Evolutionary conservation across 768 basidiomycete genomes (phyloP).

Genomic region (Psilocybe azurescens): DNA sequence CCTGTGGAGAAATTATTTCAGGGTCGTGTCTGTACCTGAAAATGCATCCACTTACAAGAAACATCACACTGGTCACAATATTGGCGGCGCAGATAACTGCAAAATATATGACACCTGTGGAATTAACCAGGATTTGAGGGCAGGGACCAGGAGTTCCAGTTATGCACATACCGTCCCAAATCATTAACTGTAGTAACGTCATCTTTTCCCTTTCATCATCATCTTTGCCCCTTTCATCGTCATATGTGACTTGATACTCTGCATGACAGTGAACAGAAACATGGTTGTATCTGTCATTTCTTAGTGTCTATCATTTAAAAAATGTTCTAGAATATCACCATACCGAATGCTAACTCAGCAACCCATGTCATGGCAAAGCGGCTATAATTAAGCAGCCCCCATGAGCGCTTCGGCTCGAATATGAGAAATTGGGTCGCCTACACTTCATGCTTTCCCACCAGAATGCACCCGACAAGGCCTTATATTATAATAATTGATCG

Average conservation of each 20-base stretch:
- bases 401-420: not conserved
- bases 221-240: not conserved
- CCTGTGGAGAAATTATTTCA: not conserved
- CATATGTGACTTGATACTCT: not conserved
- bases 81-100: slow-evolving; percentile 11
- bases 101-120: slow-evolving; percentile 9
- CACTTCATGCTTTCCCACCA: slow-evolving; percentile 3
- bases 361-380: slow-evolving; percentile 13
- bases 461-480: slow-evolving; percentile 3
- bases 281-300: slow-evolving; percentile 1
- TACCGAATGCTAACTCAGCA: slow-evolving; percentile 13
- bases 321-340: not conserved
- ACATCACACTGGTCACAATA: slow-evolving; percentile 6
- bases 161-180: slow-evolving; percentile 6
- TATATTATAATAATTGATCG: no score
- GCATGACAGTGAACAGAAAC: not conserved
- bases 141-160: not conserved
- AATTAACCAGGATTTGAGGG: not conserved
- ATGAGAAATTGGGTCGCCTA: not conserved
- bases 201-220: not conserved
- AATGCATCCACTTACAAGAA: slow-evolving; percentile 2
- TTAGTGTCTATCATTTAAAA: not conserved
- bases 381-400: not conserved
- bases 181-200: slow-evolving; percentile 5
- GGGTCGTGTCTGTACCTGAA: not conserved